These are phyloP conservation scores for Rhizopus sp. DNA, from an alignment of 371 early-diverging fungal genomes.

Conservation along the genomic window DNA sequence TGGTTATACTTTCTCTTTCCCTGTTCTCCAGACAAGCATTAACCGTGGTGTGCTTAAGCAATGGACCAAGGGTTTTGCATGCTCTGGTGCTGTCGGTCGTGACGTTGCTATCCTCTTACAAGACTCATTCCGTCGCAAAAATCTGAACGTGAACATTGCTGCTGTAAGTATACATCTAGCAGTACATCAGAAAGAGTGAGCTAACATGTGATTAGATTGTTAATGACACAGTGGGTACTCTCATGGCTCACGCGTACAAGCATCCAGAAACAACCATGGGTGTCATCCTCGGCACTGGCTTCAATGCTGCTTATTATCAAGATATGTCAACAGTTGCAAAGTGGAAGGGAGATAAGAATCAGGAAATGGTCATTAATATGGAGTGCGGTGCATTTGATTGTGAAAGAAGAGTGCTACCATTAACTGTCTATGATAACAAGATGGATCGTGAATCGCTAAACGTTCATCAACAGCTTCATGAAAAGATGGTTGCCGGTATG, in stretches of 20 bases:
- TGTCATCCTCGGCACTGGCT: conserved; percentile 96
- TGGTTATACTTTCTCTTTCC: conserved; percentile 97
- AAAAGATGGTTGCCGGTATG: conserved; percentile 87
- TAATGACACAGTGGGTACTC: conserved; percentile 96
- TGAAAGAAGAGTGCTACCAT: conserved; percentile 64
- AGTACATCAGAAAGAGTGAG: background rate
- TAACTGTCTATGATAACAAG: conserved; percentile 66
- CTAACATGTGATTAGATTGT: conserved; percentile 54
- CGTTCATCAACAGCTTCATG: conserved; percentile 66
- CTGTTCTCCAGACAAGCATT: conserved; percentile 80
- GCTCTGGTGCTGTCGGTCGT: conserved; percentile 76
- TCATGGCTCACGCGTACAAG: conserved; percentile 85
- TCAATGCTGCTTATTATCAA: conserved; percentile 91
- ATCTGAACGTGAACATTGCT: conserved; percentile 73
- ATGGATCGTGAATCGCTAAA: conserved; percentile 68
- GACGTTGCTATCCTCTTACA: conserved; percentile 81
- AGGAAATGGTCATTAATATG: conserved; percentile 66
- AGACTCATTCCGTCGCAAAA: conserved; percentile 80
- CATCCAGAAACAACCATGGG: conserved; percentile 84
- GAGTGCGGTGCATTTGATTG: conserved; percentile 76
- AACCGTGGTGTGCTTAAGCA: conserved; percentile 78
- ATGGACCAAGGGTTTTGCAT: conserved; percentile 96
- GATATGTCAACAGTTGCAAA: conserved; percentile 67
- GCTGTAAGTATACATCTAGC: conserved; percentile 59
- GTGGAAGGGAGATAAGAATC: conserved; percentile 43